Evolutionary conservation across 1,284 basidiomycete species (phyloP).

Genomic region (Rhodofomes roseus): DNA sequence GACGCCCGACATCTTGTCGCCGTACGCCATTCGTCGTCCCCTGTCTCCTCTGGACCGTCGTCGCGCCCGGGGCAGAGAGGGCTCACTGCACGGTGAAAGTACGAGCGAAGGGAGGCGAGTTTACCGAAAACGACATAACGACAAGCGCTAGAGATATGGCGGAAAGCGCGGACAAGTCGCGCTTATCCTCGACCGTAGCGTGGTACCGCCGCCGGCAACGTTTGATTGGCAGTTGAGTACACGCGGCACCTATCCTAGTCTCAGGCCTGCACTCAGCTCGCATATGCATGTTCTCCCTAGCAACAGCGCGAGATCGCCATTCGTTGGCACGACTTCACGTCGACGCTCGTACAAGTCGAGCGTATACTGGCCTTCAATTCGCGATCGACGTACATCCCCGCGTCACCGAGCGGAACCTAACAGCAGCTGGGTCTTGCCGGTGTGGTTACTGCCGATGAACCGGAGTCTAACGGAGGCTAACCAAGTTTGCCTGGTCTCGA

Average conservation of each 20-base stretch:
- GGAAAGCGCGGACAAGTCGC: neutral
- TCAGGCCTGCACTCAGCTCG: too few species aligned
- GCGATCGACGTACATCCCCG: too few species aligned
- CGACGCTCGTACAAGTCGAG: too few species aligned
- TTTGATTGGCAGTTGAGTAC: neutral
- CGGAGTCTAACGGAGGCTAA: neutral
- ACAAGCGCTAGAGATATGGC: constrained; percentile 1
- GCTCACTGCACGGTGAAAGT: neutral
- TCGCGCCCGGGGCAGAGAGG: neutral
- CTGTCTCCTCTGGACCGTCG: neutral
- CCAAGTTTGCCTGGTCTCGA: neutral
- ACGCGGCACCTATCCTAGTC: too few species aligned
- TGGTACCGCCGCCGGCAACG: neutral
- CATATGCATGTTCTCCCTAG: neutral
- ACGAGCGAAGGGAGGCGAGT: neutral
- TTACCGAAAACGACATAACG: neutral
- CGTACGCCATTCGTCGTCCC: neutral
- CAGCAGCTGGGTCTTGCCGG: too few species aligned
- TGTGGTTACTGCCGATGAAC: neutral
- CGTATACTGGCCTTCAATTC: too few species aligned
- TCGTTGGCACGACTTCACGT: too few species aligned
- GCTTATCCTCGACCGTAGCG: neutral
- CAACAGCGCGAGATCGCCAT: neutral
- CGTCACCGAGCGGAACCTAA: neutral
- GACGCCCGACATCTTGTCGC: constrained; percentile 3